A percentile compares a stretch with the other conserved stretches of the same genome.
phyloP scores from a whole-genome alignment of 2,329 filamentous ascomycete species.

The Aspergillus quadricinctus region DNA sequence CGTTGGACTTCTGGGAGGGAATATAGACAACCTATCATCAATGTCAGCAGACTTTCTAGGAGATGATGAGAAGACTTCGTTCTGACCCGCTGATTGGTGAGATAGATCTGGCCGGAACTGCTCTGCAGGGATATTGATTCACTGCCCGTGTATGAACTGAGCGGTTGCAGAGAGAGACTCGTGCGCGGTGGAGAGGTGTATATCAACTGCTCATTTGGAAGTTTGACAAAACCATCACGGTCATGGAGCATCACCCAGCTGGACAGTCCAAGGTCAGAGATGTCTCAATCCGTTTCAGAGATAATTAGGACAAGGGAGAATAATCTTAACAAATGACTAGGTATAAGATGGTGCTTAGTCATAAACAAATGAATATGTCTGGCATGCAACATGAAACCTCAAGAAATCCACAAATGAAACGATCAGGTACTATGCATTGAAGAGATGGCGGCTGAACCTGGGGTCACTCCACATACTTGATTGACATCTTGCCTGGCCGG shows the following conservation, averaged over 20 bases:
- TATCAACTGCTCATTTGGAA: conserved; percentile 77
- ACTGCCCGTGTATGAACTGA: conserved; percentile 60
- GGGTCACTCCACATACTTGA: conserved; percentile 34
- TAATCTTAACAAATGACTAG: background rate
- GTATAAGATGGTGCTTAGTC: too few relatives aligned
- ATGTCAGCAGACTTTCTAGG: conserved; percentile 6
- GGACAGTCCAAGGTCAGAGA: conserved; percentile 10
- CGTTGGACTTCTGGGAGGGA: conserved; percentile 61
- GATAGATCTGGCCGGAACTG: conserved; percentile 69
- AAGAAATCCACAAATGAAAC: background rate
- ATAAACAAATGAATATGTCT: background rate
- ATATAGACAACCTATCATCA: conserved; percentile 76
- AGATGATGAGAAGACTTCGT: conserved; percentile 10
- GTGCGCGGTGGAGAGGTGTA: conserved; percentile 78
- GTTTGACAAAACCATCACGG: conserved; percentile 68
- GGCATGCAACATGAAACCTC: background rate
- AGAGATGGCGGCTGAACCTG: background rate
- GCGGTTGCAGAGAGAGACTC: conserved; percentile 67
- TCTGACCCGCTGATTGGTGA: conserved; percentile 79
- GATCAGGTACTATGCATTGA: background rate
- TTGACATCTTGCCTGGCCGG: conserved; percentile 30
- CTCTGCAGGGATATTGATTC: conserved; percentile 66
- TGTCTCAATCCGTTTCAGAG: background rate
- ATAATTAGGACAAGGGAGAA: background rate
- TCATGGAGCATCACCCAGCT: conserved; percentile 93